These are phyloP conservation scores for Diplodia seriata DNA, from an alignment of 2,329 filamentous ascomycete genomes.

Conservation along the genomic window DNA sequence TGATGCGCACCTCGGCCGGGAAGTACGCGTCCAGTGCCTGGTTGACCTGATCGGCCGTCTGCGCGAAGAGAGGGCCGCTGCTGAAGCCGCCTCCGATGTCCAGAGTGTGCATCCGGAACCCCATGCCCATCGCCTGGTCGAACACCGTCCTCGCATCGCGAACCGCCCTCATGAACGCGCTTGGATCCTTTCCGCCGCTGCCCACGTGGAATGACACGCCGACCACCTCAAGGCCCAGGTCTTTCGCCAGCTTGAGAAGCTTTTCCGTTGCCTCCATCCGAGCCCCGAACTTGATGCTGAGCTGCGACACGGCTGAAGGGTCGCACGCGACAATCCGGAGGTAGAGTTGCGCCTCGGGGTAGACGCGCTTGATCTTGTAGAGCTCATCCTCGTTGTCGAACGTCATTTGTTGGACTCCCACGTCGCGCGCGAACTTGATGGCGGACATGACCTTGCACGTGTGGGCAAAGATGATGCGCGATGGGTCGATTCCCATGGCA, in stretches of 20 bases:
- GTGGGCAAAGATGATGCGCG: conserved; percentile 93
- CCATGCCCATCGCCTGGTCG: conserved; percentile 74
- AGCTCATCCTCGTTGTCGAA: conserved; percentile 96
- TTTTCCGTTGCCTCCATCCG: conserved; percentile 77
- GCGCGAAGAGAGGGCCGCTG: conserved; percentile 67
- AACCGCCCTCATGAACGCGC: conserved; percentile 83
- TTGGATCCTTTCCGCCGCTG: conserved; percentile 87
- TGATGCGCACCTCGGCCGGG: conserved; percentile 79
- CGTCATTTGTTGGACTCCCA: conserved; percentile 91
- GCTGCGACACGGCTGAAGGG: conserved; percentile 83
- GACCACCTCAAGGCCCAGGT: conserved; percentile 81
- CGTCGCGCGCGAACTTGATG: conserved; percentile 79
- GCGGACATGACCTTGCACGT: conserved; percentile 98
- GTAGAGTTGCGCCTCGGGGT: conserved; percentile 82
- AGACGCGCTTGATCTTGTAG: conserved; percentile 89
- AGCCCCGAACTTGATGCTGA: conserved; percentile 94
- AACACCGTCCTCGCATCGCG: conserved; percentile 83
- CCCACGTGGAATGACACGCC: conserved; percentile 96
- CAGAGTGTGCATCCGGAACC: conserved; percentile 78
- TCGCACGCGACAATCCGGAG: conserved; percentile 93
- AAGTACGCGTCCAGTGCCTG: conserved; percentile 82
- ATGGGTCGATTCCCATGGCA: conserved; percentile 75
- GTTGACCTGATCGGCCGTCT: conserved; percentile 45
- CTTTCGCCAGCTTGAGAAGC: conserved; percentile 75
- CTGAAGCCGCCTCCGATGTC: conserved; percentile 95